Evolutionary conservation across 1,284 basidiomycete species (phyloP).

Genomic region (Inonotus obliquus): DNA sequence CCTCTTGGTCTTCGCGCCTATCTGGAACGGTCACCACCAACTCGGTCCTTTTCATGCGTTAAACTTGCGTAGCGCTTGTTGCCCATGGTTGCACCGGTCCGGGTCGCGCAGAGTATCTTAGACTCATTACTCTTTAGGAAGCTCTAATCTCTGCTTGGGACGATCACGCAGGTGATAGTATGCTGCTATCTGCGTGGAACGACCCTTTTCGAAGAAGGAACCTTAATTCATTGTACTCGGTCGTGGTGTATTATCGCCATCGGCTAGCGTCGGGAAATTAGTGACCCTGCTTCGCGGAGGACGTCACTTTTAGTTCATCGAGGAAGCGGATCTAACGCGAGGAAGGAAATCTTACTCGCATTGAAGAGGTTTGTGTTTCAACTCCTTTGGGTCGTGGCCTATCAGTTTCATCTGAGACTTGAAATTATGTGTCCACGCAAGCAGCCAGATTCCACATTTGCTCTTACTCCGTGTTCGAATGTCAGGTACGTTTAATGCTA

Average conservation of each 20-base stretch:
- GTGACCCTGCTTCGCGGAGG: background rate
- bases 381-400: background rate
- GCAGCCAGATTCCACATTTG: background rate
- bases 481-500: background rate
- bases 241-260: background rate
- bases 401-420: background rate
- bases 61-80: no score
- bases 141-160: background rate
- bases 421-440: background rate
- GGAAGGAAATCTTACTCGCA: background rate
- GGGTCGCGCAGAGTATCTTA: no score
- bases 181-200: background rate
- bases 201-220: background rate
- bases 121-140: no score
- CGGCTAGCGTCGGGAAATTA: background rate
- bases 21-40: background rate
- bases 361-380: background rate
- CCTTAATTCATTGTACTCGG: background rate
- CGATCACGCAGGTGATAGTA: background rate
- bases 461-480: background rate
- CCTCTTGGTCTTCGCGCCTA: background rate
- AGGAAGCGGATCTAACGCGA: background rate
- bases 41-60: no score
- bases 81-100: no score
- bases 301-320: background rate